Percentiles rank a stretch among this genome's conserved stretches.
phyloP scores from a whole-genome alignment of 1,284 basidiomycete species.

The Gomphus sp. region DNA sequence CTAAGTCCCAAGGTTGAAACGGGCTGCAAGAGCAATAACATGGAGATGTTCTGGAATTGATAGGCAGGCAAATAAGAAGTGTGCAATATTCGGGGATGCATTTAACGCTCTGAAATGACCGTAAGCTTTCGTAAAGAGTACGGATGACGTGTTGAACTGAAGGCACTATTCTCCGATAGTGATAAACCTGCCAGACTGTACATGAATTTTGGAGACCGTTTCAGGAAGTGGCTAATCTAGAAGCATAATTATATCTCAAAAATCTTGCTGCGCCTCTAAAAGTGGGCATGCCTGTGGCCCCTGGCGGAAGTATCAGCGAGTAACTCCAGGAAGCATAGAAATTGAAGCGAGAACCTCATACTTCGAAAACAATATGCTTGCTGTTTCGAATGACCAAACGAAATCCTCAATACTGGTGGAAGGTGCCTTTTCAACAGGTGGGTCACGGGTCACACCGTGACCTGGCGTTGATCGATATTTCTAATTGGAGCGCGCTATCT shows the following conservation, averaged over 20 bases:
- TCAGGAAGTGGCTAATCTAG: slow-evolving; percentile 47
- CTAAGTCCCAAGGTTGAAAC: slow-evolving; percentile 52
- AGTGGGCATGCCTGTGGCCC: slow-evolving; percentile 46
- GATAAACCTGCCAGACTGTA: slow-evolving; percentile 63
- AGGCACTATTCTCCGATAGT: slow-evolving; percentile 46
- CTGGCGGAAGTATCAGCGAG: not conserved
- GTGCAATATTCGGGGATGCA: slow-evolving; percentile 49
- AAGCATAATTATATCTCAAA: slow-evolving; percentile 34
- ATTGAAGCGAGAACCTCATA: slow-evolving; percentile 32
- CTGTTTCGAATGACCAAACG: slow-evolving; percentile 22
- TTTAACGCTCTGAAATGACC: slow-evolving; percentile 30
- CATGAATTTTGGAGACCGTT: slow-evolving; percentile 44
- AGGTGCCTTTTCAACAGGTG: not conserved
- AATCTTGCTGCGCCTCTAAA: slow-evolving; percentile 42
- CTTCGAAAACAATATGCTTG: slow-evolving; percentile 44
- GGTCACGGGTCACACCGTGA: too few relatives aligned
- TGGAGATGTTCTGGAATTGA: slow-evolving; percentile 25
- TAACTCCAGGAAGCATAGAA: not conserved
- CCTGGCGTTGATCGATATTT: too few relatives aligned
- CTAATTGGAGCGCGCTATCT: too few relatives aligned
- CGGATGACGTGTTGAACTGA: not conserved
- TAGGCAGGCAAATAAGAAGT: slow-evolving; percentile 40
- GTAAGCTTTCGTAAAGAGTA: not conserved
- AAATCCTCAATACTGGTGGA: slow-evolving; percentile 22
- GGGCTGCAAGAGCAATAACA: slow-evolving; percentile 30